Evolutionary conservation across 2,329 filamentous ascomycete genomes (phyloP), one percentile per base, ranked within the genome.

Genomic region (Ceratocystis alfenasii): DNA sequence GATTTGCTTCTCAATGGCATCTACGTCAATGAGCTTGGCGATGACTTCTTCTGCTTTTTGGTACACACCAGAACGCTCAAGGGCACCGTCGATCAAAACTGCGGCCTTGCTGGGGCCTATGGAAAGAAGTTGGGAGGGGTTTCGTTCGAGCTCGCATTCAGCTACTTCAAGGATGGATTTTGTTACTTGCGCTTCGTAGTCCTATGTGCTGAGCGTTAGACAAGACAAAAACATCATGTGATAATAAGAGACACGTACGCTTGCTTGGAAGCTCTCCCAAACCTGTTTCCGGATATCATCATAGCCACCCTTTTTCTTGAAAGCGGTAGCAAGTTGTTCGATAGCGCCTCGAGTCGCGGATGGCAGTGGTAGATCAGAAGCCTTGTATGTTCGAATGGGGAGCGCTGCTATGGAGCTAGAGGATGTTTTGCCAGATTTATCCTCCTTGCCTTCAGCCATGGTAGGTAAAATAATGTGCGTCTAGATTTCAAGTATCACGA

Each of bases 251-350:
- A 45, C 46, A 66, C 81, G 67, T 80, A 90, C 87, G 70, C 84
- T 86, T 36, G 83, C 81, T 71, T 86, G 84, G 70, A 90, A 89
- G 67, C 88, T 85, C 59, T 88, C 83, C 82, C 88, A 90, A 10
- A 89, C 81, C 71, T 88, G 82, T 73, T 90, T 92, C 68, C 89
- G 85, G 69, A 92, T 82, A 15, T 81, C 78, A 75, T 94, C 89
- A 72, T 92, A 94, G 66, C 88, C 87, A 68, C 89, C 89, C 75
- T 90, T 90, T 77, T 92, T 93, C 76, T 92, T 92, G 77, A 92
- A 93, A 10, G 83, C 87, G 72, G 89, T 86, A n/a, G 88, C 83
- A 25, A 93, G 81, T 17, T 81, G 82, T 70, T 92, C 88, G 66
- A 93, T 90, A 1, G 87, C 85, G 1, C 83, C 81, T 69, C 87